phyloP scores from a whole-genome alignment of 164 flowering plant genomes.

The Cinnamomum chago region DNA sequence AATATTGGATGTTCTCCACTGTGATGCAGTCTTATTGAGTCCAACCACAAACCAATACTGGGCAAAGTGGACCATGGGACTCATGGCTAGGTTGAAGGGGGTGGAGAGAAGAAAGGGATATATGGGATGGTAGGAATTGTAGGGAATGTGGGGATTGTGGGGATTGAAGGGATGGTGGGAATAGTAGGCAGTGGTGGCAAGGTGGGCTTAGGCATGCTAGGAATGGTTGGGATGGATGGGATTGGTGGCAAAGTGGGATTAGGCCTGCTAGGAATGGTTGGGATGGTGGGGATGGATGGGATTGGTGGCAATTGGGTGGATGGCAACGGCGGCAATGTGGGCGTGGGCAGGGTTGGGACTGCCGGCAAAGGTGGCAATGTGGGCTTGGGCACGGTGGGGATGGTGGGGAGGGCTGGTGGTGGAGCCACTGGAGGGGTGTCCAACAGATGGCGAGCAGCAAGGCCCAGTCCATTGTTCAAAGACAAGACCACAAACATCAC shows the following conservation, averaged over 20 bases:
- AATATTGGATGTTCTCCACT: too few relatives aligned
- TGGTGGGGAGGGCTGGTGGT: not conserved
- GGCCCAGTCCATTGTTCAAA: not conserved
- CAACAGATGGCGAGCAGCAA: not conserved
- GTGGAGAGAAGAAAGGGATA: constrained; percentile 1
- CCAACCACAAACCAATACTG: too few relatives aligned
- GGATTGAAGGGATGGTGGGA: constrained; percentile 3
- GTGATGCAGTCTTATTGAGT: not conserved
- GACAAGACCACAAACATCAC: not conserved
- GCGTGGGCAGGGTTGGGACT: not conserved
- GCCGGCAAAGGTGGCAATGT: not conserved
- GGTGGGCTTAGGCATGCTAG: constrained; percentile 1
- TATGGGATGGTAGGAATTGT: constrained; percentile 5
- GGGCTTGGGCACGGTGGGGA: too few relatives aligned
- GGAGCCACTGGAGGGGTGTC: not conserved
- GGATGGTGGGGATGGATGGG: not conserved
- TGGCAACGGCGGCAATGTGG: not conserved
- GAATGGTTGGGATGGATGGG: not conserved
- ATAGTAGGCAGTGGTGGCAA: constrained; percentile 5
- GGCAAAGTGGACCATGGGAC: not conserved
- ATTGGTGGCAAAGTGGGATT: constrained; percentile 1
- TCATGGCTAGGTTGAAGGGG: not conserved
- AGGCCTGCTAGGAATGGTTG: not conserved
- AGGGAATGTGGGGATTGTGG: constrained; percentile 2
- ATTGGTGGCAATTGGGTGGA: not conserved